Percentiles rank a stretch among this genome's conserved stretches.
These are phyloP conservation scores for Penicillium thymicola DNA, from an alignment of 2,329 filamentous ascomycete species.

Conservation along the genomic window DNA sequence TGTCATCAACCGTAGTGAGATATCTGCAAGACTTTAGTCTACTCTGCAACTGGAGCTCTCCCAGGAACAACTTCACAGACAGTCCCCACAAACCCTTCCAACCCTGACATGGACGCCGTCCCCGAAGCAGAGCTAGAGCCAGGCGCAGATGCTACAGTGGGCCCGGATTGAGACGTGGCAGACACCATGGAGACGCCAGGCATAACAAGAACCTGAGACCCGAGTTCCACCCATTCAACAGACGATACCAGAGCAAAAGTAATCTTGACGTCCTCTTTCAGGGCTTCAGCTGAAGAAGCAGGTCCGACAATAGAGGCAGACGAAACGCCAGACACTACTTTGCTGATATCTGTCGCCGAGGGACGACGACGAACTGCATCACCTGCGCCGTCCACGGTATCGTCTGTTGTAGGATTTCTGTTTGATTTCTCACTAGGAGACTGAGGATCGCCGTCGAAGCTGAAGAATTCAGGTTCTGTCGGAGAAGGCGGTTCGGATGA, in stretches of 20 bases:
- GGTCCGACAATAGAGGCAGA: conserved; percentile 2
- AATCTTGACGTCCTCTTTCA: conserved; percentile 41
- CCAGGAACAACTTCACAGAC: conserved; percentile 35
- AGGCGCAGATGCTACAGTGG: conserved; percentile 48
- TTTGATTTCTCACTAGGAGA: conserved; percentile 8
- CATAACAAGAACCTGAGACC: conserved; percentile 58
- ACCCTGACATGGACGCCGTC: conserved; percentile 48
- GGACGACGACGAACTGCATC: conserved; percentile 4
- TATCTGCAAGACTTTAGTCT: background rate
- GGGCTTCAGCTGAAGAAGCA: conserved; percentile 12
- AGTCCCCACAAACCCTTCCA: conserved; percentile 60
- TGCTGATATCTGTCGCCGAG: conserved; percentile 26
- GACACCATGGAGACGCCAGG: conserved; percentile 49
- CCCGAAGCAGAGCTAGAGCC: conserved; percentile 40
- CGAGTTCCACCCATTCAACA: conserved; percentile 56
- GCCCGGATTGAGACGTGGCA: conserved; percentile 45
- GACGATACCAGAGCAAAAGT: conserved; percentile 57
- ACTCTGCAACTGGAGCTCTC: conserved; percentile 1
- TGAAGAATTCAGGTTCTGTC: conserved; percentile 43
- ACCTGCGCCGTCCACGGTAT: background rate
- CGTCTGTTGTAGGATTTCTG: background rate
- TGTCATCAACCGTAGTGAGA: background rate
- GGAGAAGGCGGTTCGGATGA: conserved; percentile 28
- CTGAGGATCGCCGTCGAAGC: conserved; percentile 40
- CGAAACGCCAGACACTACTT: conserved; percentile 21